phyloP scores from a whole-genome alignment of 2,329 filamentous ascomycete species.

The Diplodia seriata region DNA sequence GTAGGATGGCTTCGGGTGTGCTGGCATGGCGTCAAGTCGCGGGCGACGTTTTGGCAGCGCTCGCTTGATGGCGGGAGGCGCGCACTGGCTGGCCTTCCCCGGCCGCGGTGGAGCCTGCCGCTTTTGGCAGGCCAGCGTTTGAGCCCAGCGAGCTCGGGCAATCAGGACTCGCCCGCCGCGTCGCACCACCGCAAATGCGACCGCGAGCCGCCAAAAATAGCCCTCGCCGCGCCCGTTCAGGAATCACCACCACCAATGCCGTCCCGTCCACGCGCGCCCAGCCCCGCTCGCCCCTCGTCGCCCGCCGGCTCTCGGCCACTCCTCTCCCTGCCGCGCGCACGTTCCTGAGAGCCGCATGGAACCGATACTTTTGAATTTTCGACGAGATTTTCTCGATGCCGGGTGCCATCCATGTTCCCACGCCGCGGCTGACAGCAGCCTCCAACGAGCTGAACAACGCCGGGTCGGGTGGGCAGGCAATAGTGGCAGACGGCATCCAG shows the following conservation, averaged over 20 bases:
- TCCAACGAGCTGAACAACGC: background rate
- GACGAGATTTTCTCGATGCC: background rate
- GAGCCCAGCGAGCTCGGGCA: background rate
- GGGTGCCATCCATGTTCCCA: background rate
- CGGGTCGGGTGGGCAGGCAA: background rate
- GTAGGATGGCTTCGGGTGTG: background rate
- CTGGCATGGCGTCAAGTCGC: constrained; percentile 8
- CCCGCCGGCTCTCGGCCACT: background rate
- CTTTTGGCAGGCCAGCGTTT: background rate
- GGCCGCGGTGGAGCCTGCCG: constrained; percentile 7
- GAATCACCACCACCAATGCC: background rate
- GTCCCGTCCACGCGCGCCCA: too few relatives aligned
- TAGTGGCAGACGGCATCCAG: background rate
- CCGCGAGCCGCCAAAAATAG: constrained; percentile 14
- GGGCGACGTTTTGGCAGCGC: background rate
- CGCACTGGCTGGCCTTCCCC: constrained; percentile 7
- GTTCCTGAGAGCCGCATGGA: background rate
- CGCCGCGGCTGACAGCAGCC: background rate
- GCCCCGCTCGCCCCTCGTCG: background rate
- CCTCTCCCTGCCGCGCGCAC: background rate
- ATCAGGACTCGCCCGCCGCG: constrained; percentile 5
- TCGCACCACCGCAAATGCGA: constrained; percentile 23
- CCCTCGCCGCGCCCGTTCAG: background rate
- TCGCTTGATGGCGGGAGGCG: constrained; percentile 7
- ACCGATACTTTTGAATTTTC: background rate